Evolutionary conservation across 495 filamentous ascomycete species (phyloP).

Genomic region (Glonium stellatum): DNA sequence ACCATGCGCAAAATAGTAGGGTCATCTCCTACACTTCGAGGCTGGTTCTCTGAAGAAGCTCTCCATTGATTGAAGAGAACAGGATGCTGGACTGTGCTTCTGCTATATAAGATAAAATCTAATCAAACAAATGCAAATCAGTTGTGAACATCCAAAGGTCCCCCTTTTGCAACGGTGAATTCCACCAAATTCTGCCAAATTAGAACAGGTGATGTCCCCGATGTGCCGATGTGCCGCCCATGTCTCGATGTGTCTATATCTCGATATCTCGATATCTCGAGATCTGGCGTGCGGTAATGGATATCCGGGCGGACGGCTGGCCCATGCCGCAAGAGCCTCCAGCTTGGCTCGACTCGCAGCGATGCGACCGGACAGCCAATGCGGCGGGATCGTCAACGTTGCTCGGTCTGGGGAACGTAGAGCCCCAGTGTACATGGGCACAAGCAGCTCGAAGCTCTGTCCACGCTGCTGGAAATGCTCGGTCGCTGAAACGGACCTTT

Average conservation of each 20-base stretch:
- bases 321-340: not conserved
- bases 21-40: conserved; percentile 47
- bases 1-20: conserved; percentile 36
- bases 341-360: not conserved
- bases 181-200: no score
- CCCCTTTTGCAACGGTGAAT: no score
- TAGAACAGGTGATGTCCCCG: no score
- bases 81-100: conserved; percentile 45
- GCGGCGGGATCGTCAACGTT: not conserved
- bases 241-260: not conserved
- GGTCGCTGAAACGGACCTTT: not conserved
- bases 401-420: not conserved
- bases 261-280: not conserved
- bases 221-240: no score
- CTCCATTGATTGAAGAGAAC: conserved; percentile 37
- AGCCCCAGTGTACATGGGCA: not conserved
- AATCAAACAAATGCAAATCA: conserved; percentile 24
- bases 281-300: not conserved
- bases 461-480: no score
- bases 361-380: not conserved
- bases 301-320: not conserved
- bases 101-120: conserved; percentile 28
- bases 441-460: not conserved
- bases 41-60: conserved; percentile 42
- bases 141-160: not conserved